These are phyloP conservation scores for Delphinella strobiligena DNA, from an alignment of 2,329 filamentous ascomycete species.

Conservation along the genomic window DNA sequence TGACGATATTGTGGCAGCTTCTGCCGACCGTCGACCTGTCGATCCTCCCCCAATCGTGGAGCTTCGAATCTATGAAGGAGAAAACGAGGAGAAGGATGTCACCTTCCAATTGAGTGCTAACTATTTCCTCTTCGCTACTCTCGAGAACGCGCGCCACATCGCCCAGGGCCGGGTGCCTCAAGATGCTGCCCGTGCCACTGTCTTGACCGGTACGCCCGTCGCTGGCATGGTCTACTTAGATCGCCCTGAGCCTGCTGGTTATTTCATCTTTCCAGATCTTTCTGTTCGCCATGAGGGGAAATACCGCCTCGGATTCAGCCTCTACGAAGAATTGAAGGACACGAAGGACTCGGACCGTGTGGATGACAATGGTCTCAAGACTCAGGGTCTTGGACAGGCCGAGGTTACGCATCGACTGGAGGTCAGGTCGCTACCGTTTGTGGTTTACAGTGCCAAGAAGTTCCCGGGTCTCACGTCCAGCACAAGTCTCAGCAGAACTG, in stretches of 20 bases:
- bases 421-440: constrained; percentile 77
- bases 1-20: constrained; percentile 40
- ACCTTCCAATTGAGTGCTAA: constrained; percentile 92
- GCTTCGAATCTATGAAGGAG: constrained; percentile 69
- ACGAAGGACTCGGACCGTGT: constrained; percentile 60
- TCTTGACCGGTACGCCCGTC: constrained; percentile 86
- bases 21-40: constrained; percentile 79
- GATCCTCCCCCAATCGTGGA: constrained; percentile 92
- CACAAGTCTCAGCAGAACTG: constrained; percentile 75
- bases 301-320: constrained; percentile 80
- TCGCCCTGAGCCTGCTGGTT: constrained; percentile 65
- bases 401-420: constrained; percentile 79
- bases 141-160: constrained; percentile 75
- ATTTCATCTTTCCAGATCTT: constrained; percentile 95
- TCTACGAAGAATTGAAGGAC: constrained; percentile 90
- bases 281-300: constrained; percentile 91
- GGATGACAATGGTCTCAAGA: constrained; percentile 23
- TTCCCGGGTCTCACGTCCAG: constrained; percentile 89
- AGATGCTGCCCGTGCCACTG: constrained; percentile 56
- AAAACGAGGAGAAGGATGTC: constrained; percentile 36
- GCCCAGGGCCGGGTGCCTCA: constrained; percentile 65
- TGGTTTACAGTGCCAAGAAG: constrained; percentile 93
- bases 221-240: constrained; percentile 95
- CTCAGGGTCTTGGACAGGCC: constrained; percentile 29
- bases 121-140: constrained; percentile 90